Evolutionary conservation across 1,139 yeast genomes (phyloP).

Genomic region (Candida albicans): DNA sequence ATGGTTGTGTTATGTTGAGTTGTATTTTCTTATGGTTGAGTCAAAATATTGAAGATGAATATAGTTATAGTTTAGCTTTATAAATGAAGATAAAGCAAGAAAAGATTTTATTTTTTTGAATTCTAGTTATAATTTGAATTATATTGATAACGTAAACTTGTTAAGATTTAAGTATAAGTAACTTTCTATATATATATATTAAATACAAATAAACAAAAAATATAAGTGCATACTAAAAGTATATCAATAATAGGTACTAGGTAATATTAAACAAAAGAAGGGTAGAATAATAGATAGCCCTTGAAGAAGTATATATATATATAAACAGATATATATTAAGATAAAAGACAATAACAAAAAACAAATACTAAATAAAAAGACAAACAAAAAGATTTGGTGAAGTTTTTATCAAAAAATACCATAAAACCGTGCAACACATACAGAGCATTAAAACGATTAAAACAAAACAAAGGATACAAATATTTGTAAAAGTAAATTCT

Average conservation of each 20-base stretch:
- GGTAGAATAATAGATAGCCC: background rate
- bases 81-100: conserved; percentile 25
- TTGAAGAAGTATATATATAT: background rate
- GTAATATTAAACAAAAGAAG: background rate
- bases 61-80: conserved; percentile 84
- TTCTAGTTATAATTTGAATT: background rate
- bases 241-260: background rate
- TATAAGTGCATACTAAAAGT: no score
- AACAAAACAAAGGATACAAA: no score
- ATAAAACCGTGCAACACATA: no score
- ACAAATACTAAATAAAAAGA: background rate
- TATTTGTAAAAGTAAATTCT: no score
- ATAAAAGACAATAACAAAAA: conserved; percentile 7
- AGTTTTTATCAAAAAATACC: background rate
- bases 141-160: no score
- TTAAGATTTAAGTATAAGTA: no score
- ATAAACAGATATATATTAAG: conserved; percentile 3
- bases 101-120: background rate
- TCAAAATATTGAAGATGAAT: conserved; percentile 93
- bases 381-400: no score
- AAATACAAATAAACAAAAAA: background rate
- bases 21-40: conserved; percentile 89
- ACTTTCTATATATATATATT: no score
- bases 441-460: no score
- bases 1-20: conserved; percentile 79